Percentiles rank a stretch among this genome's conserved stretches.
These are phyloP conservation scores for Lodderomyces jiufengensis DNA, from an alignment of 1,139 yeast species.

Conservation along the genomic window DNA sequence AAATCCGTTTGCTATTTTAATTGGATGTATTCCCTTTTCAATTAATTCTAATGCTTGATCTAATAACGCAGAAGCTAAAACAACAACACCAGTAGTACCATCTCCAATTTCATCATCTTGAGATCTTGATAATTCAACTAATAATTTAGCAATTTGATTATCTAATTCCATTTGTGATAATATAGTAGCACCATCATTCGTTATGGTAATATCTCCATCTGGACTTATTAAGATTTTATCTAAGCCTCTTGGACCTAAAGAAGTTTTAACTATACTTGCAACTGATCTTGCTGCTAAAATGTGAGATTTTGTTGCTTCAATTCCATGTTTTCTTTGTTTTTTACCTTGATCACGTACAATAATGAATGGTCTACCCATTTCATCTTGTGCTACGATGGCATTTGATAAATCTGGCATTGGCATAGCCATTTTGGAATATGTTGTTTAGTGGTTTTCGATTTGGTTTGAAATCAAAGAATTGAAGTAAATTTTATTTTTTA, in stretches of 20 bases:
- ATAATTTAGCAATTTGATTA: constrained; percentile 90
- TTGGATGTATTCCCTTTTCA: constrained; percentile 96
- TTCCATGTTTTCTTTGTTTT: constrained; percentile 87
- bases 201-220: constrained; percentile 96
- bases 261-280: constrained; percentile 86
- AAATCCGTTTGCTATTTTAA: constrained; percentile 93
- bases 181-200: constrained; percentile 98
- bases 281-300: constrained; percentile 95
- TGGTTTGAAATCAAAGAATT: too few relatives aligned
- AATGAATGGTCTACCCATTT: constrained; percentile 97
- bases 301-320: constrained; percentile 93
- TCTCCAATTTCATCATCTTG: constrained; percentile 99
- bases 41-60: constrained; percentile 94
- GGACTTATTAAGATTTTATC: constrained; percentile 90
- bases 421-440: constrained; percentile 15
- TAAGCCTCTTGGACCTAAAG: constrained; percentile 96
- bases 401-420: constrained; percentile 89
- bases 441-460: too few relatives aligned
- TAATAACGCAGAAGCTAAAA: constrained; percentile 86
- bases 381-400: constrained; percentile 98
- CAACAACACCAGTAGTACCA: constrained; percentile 99
- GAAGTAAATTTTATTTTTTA: too few relatives aligned
- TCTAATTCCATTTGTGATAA: constrained; percentile 94
- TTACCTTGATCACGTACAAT: constrained; percentile 96
- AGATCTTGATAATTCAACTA: constrained; percentile 90